phyloP scores from a whole-genome alignment of 352 stramenopile genomes.

The Stramenopiles sp. region DNA sequence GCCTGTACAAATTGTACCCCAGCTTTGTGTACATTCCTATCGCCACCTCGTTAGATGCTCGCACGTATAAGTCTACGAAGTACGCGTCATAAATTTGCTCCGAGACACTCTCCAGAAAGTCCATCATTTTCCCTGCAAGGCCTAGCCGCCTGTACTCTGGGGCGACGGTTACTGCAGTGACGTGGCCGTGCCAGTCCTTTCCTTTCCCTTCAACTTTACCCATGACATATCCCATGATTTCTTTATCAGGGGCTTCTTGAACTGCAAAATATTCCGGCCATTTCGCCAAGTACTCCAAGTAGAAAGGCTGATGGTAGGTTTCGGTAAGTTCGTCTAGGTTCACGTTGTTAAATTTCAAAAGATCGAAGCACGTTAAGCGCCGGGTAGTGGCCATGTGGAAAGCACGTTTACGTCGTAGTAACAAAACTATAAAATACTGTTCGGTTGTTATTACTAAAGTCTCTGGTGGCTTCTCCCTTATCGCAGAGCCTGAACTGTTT shows the following conservation, averaged over 20 bases:
- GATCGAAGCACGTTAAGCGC: slow-evolving; percentile 83
- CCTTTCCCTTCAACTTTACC: slow-evolving; percentile 80
- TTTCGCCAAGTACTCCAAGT: slow-evolving; percentile 85
- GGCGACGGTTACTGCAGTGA: slow-evolving; percentile 90
- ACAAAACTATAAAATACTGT: too few relatives aligned
- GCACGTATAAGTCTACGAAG: slow-evolving; percentile 98
- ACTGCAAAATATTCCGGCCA: slow-evolving; percentile 90
- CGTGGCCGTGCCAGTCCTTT: slow-evolving; percentile 89
- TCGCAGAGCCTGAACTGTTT: too few relatives aligned
- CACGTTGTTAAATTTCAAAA: slow-evolving; percentile 95
- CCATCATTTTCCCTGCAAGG: slow-evolving; percentile 76
- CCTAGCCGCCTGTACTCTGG: slow-evolving; percentile 72
- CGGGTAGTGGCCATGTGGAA: slow-evolving; percentile 87
- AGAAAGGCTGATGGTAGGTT: slow-evolving; percentile 94
- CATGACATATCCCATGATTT: slow-evolving; percentile 86
- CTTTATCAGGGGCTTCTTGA: slow-evolving; percentile 67
- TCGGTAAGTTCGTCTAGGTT: slow-evolving; percentile 89
- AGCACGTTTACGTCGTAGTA: too few relatives aligned
- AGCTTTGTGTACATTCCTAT: slow-evolving; percentile 78
- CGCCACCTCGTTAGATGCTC: slow-evolving; percentile 73
- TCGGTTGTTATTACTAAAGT: too few relatives aligned
- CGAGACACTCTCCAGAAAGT: slow-evolving; percentile 67
- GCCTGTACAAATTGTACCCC: slow-evolving; percentile 69
- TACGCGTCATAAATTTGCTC: slow-evolving; percentile 65
- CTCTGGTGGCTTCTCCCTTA: too few relatives aligned